Conservation (phyloP, 768 basidiomycete species). For the Kwoniella heveanensis region DNA sequence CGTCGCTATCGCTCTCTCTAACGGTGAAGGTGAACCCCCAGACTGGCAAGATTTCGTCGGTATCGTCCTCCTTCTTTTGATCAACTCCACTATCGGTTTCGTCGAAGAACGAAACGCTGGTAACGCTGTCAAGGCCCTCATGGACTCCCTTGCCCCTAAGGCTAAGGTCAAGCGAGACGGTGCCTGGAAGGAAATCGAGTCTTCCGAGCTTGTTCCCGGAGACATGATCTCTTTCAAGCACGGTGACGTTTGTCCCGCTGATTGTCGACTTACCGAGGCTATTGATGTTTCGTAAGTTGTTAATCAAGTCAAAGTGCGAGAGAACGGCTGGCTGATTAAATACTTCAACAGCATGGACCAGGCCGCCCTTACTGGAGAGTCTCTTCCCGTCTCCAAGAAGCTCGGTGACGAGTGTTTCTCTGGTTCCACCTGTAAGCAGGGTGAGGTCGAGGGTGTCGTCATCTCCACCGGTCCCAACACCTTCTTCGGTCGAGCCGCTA, state of each 20-base stretch:
- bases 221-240: constrained; percentile 98
- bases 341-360: constrained; percentile 73
- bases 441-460: constrained; percentile 97
- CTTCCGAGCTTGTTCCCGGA: constrained; percentile 84
- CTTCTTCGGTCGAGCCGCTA: constrained; percentile 98
- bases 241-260: constrained; percentile 96
- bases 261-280: constrained; percentile 93
- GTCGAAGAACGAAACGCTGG: constrained; percentile 96
- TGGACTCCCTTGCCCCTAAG: constrained; percentile 99
- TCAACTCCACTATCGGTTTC: constrained; percentile 98
- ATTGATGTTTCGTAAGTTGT: constrained; percentile 77
- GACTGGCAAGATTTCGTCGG: constrained; percentile 98
- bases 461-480: constrained; percentile 94
- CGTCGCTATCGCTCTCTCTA: constrained; percentile 87
- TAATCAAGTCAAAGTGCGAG: neutral
- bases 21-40: constrained; percentile 80
- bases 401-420: constrained; percentile 96
- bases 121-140: constrained; percentile 98
- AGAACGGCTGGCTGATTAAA: constrained; percentile 6
- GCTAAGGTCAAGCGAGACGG: constrained; percentile 88
- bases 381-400: constrained; percentile 89
- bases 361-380: constrained; percentile 97
- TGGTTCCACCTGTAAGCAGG: constrained; percentile 97
- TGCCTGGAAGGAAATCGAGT: constrained; percentile 86
- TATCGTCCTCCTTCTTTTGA: constrained; percentile 84